Conservation (phyloP, 2,329 filamentous ascomycete genomes). For the Arthrobotrys sinensis region DNA sequence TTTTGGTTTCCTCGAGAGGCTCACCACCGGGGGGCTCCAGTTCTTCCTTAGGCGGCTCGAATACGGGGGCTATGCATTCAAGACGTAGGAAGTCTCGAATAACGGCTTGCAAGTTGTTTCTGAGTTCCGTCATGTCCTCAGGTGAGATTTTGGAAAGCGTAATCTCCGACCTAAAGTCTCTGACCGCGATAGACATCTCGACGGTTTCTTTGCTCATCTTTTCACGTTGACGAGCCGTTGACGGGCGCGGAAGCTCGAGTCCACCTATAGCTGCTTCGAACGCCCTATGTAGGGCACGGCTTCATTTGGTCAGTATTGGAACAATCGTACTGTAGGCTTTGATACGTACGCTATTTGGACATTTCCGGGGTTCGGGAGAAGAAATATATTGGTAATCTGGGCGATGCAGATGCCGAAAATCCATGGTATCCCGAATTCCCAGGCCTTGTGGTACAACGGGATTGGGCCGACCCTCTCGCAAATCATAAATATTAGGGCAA, state of each 20-base stretch:
- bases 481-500: slow-evolving; percentile 72
- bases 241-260: slow-evolving; percentile 67
- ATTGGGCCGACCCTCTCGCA: slow-evolving; percentile 69
- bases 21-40: slow-evolving; percentile 21
- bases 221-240: slow-evolving; percentile 67
- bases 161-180: slow-evolving; percentile 74
- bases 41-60: slow-evolving; percentile 65
- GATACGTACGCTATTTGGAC: slow-evolving; percentile 70
- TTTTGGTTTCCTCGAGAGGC: slow-evolving; percentile 45
- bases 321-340: slow-evolving; percentile 1
- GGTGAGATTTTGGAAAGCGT: slow-evolving; percentile 73
- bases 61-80: slow-evolving; percentile 70
- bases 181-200: slow-evolving; percentile 72
- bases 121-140: slow-evolving; percentile 70
- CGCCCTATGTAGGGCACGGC: slow-evolving; percentile 63
- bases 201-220: slow-evolving; percentile 72
- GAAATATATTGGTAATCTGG: slow-evolving; percentile 70
- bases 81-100: slow-evolving; percentile 73
- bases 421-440: slow-evolving; percentile 73
- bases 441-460: slow-evolving; percentile 61
- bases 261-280: slow-evolving; percentile 65
- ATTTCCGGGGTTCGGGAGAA: slow-evolving; percentile 74
- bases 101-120: slow-evolving; percentile 73
- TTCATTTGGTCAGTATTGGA: slow-evolving; percentile 54
- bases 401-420: slow-evolving; percentile 73